Percentiles rank a stretch among this genome's conserved stretches.
Conservation (phyloP, 2,329 filamentous ascomycete genomes). For the Aspergillus carbonarius region DNA sequence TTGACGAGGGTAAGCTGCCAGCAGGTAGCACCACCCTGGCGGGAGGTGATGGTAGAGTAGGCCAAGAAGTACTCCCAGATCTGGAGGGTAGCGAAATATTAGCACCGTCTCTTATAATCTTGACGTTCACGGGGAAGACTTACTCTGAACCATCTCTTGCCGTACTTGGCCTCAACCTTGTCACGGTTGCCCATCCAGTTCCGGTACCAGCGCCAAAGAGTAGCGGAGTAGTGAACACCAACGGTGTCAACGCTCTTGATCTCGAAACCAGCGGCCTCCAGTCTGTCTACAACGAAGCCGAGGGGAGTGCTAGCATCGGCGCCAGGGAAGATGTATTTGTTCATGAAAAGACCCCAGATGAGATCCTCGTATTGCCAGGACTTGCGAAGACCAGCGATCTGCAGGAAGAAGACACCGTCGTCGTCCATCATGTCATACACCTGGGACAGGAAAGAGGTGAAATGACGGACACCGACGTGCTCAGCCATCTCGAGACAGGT, state of each 20-base stretch:
- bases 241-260: conserved; percentile 90
- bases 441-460: conserved; percentile 76
- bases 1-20: conserved; percentile 85
- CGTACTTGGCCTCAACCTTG: conserved; percentile 93
- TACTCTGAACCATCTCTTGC: conserved; percentile 91
- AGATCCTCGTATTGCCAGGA: conserved; percentile 97
- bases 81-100: conserved; percentile 38
- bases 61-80: conserved; percentile 93
- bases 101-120: background rate
- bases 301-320: conserved; percentile 94
- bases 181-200: conserved; percentile 96
- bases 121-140: conserved; percentile 38
- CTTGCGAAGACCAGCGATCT: conserved; percentile 91
- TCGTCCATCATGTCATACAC: conserved; percentile 95
- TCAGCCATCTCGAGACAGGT: conserved; percentile 98
- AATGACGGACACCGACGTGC: conserved; percentile 93
- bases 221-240: conserved; percentile 95
- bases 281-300: conserved; percentile 77
- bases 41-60: conserved; percentile 77
- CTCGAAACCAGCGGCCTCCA: conserved; percentile 86
- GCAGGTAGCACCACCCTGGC: conserved; percentile 81
- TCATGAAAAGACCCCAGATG: conserved; percentile 98
- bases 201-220: conserved; percentile 96
- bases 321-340: conserved; percentile 98
- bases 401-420: conserved; percentile 92